A percentile compares a stretch with the other conserved stretches of the same genome.
Conservation (phyloP, 2,329 filamentous ascomycete species). For the Botrytis squamosa region DNA sequence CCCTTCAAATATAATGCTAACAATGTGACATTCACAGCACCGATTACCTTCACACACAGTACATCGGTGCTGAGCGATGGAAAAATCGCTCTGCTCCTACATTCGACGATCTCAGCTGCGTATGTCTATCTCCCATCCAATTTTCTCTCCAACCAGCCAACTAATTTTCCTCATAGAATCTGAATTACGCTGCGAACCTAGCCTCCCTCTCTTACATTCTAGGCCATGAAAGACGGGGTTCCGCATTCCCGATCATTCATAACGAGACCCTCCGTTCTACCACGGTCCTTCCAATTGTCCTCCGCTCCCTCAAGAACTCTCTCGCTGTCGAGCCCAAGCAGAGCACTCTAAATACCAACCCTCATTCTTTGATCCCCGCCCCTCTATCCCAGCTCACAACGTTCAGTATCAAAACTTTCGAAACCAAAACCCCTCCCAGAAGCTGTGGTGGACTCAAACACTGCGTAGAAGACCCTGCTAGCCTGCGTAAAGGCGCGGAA, state of each 20-base stretch:
- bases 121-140: neutral
- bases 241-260: fast-evolving
- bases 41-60: neutral
- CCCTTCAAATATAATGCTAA: neutral
- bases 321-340: neutral
- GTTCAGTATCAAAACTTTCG: neutral
- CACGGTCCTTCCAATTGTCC: neutral
- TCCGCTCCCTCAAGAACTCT: neutral
- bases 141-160: neutral
- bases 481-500: neutral
- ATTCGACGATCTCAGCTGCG: neutral
- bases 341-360: neutral
- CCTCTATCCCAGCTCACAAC: neutral
- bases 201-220: neutral
- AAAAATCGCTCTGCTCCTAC: neutral
- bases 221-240: too few relatives aligned
- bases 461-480: neutral
- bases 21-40: neutral
- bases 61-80: neutral
- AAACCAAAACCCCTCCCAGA: fast-evolving
- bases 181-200: neutral
- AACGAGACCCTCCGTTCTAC: neutral
- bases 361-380: neutral
- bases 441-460: fast-evolving
- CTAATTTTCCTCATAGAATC: neutral